phyloP scores from a whole-genome alignment of 192 early-diverging fungal genomes.

The Coemansia sp. region DNA sequence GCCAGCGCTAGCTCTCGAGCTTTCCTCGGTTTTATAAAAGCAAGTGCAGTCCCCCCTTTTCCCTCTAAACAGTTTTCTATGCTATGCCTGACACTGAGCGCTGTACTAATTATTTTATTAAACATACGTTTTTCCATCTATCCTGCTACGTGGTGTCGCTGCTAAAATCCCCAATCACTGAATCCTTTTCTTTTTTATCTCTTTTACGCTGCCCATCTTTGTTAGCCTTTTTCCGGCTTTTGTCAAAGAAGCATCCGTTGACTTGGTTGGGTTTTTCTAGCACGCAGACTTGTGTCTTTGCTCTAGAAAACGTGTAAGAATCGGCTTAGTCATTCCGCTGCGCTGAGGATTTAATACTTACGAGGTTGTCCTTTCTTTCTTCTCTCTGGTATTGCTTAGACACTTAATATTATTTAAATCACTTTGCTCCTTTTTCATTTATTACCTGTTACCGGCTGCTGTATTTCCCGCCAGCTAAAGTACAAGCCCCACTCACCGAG shows the following conservation, averaged over 20 bases:
- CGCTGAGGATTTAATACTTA: too few species aligned
- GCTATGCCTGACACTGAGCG: neutral
- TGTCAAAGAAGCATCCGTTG: neutral
- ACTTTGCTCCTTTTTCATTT: too few species aligned
- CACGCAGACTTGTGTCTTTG: neutral
- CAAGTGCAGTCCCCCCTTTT: constrained; percentile 12
- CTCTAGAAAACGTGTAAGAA: too few species aligned
- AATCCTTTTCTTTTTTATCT: neutral
- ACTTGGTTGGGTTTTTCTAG: neutral
- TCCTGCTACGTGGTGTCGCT: neutral
- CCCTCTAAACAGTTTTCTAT: neutral
- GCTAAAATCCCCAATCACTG: neutral
- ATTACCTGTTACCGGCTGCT: too few species aligned
- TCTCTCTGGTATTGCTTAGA: too few species aligned
- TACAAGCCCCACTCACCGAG: too few species aligned
- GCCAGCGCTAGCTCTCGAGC: neutral
- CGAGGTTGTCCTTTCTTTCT: too few species aligned
- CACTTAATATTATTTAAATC: too few species aligned
- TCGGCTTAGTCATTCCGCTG: too few species aligned
- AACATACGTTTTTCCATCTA: neutral
- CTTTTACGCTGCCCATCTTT: neutral
- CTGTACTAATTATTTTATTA: neutral
- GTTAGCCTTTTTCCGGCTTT: neutral
- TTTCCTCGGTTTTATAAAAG: constrained; percentile 9
- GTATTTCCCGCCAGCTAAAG: too few species aligned